Evolutionary conservation across 2,329 filamentous ascomycete genomes (phyloP).

Genomic region (Pochonia chlamydosporia): DNA sequence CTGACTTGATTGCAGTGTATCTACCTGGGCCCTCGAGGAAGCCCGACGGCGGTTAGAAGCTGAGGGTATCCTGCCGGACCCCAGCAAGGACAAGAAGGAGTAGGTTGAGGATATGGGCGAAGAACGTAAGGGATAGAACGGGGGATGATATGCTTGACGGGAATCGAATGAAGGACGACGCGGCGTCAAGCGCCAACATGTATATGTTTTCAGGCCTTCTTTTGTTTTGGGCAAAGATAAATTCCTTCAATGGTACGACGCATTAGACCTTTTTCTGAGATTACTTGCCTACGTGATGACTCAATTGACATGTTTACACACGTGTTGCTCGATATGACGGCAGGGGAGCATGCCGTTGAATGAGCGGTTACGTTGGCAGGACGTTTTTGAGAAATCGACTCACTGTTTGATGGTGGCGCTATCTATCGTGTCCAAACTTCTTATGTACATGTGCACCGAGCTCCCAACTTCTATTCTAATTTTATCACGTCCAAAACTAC

Average conservation of each 20-base stretch:
- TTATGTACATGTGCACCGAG: background rate
- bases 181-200: slow-evolving; percentile 14
- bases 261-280: slow-evolving; percentile 19
- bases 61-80: slow-evolving; percentile 86
- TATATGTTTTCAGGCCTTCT: slow-evolving; percentile 24
- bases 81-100: slow-evolving; percentile 49
- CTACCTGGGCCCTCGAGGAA: slow-evolving; percentile 98
- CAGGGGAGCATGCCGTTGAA: no score
- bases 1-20: slow-evolving; percentile 60
- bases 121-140: slow-evolving; percentile 3
- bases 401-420: no score
- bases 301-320: background rate
- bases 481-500: slow-evolving; percentile 1
- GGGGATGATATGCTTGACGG: background rate
- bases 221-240: slow-evolving; percentile 18
- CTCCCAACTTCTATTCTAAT: background rate
- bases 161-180: background rate
- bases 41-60: slow-evolving; percentile 90
- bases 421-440: background rate
- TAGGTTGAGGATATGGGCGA: slow-evolving; percentile 13
- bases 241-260: slow-evolving; percentile 23
- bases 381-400: no score
- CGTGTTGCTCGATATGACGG: no score
- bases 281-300: background rate
- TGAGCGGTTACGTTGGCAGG: no score